phyloP scores from a whole-genome alignment of 805 yeast genomes.

The Cyberlindnera veronae region DNA sequence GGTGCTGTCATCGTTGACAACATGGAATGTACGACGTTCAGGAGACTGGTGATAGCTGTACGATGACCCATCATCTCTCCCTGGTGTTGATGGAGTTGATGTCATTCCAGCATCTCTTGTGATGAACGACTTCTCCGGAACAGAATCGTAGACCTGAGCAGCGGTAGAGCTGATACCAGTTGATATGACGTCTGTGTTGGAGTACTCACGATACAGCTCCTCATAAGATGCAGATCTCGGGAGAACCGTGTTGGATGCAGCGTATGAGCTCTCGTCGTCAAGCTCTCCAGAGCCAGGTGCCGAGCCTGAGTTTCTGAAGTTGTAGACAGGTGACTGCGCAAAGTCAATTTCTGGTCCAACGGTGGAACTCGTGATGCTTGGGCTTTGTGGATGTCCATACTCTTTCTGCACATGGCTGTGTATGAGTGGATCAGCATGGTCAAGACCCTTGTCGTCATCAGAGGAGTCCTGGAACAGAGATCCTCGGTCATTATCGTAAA shows the following conservation, averaged over 20 bases:
- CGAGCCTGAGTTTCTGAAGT: background rate
- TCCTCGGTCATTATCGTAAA: slow-evolving; percentile 2
- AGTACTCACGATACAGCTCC: slow-evolving; percentile 3
- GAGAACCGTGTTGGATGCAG: background rate
- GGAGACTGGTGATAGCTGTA: slow-evolving; percentile 12
- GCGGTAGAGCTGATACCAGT: too few relatives aligned
- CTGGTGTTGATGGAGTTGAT: background rate
- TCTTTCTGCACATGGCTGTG: too few relatives aligned
- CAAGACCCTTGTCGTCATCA: slow-evolving; percentile 12
- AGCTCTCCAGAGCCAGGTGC: background rate
- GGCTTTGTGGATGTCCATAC: background rate
- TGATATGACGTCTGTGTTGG: background rate
- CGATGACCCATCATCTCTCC: slow-evolving; percentile 8
- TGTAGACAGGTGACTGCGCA: slow-evolving; percentile 3
- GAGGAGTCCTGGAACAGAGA: slow-evolving; percentile 23
- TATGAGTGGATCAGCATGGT: too few relatives aligned
- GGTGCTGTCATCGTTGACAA: slow-evolving; percentile 8
- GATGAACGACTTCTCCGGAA: background rate
- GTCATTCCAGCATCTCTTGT: too few relatives aligned
- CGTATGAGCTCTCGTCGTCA: background rate
- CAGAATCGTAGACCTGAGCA: too few relatives aligned
- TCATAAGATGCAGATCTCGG: slow-evolving; percentile 6
- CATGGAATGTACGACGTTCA: slow-evolving; percentile 10
- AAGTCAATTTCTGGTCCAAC: slow-evolving; percentile 11
- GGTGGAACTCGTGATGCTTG: slow-evolving; percentile 6